Evolutionary conservation across 2,329 filamentous ascomycete species (phyloP), one percentile per base, ranked within the genome.

Genomic region (Cordyceps cateniannulata): DNA sequence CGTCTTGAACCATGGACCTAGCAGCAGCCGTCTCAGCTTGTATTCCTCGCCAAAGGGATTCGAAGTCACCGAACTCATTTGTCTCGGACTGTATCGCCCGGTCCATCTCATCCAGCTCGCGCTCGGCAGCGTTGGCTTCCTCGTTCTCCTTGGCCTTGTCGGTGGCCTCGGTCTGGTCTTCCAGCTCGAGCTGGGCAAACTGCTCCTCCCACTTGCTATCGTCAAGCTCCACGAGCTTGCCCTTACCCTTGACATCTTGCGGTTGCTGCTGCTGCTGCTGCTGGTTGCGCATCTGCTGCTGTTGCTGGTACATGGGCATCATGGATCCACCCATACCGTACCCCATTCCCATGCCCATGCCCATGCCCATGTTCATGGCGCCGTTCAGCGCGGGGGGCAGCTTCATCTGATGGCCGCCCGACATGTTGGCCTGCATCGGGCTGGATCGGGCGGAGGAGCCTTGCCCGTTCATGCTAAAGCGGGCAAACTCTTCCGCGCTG

Each of bases 161-260:
- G 67, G 80, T 78, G 58, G 77, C 74, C 54, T 81, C 78, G 63
- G 81, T 74, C 67, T 82, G 76, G 69, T 87, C 83, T 63, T 86
- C 80, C 64, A 88, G 77, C 72, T 93, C 91, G 71, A 97, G 87
- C 74, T 95, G 86, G 61, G 91, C 90, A 73, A 99, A 99, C 73
- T 98, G 92, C 68, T 92, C 91, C 75, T 98, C 93, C 95, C 95
- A 98, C 70, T 96, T 89, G 69, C 88, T 80, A 68, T 99, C 93
- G 71, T 97, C 91, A 25, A 98, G 83, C 77, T 98, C 95, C 14
- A 98, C 88, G 77, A 98, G 85, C 75, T 96, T 96, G 44, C 90
- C 93, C 73, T 98, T 98, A 62, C 89, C 90, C 73, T 92, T 89
- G 54, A 76, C 79, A 65, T 84, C 80, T 56, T 76, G 74, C 62